Evolutionary conservation across 805 yeast genomes (phyloP), one percentile per base, ranked within the genome.

Genomic region (Zygoascus flipseniorum): DNA sequence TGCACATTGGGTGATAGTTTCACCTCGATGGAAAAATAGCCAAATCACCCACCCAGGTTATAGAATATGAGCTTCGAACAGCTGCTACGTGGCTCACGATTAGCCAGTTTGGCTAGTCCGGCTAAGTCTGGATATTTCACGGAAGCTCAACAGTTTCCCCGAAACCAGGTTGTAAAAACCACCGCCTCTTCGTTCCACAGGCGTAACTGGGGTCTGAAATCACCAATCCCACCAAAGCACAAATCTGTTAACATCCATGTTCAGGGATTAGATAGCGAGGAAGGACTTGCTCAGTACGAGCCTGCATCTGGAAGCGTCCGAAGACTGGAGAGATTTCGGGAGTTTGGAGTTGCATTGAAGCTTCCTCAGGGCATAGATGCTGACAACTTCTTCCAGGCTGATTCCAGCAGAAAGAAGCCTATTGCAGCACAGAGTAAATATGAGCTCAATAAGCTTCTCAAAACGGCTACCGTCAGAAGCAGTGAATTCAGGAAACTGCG

Each of bases 121-220:
- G 51, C 51, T 20, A 32, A 35, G 11, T 18, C 42, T 6, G 28
- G 18, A n/a, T 32, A 35, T 16, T 46, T 52, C 20, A 28, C 48
- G 9, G 51, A 45, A 18, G 41, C 50, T 6, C 43, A 55, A 41
- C 39, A 50, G 51, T 51, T 39, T 28, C 72, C 72, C 2, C 48
- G 51, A 16, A 55, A 60, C 43, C 72, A 68, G 57, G 64, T 61
- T 2, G 55, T 68, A 14, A 57, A 52, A 14, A 62, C 72, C 10
- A 65, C 70, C 6, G 55, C 66, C 10, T 61, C 70, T 3, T 62
- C 68, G 1, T 64, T 64, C 47, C 58, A 60, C 57, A 62, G 70
- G 31, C 58, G 62, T n/a, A 59, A 68, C 59, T 68, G 70, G 69
- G 72, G 72, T n/a, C 62, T 68, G 37, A 68, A 68, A 57, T 51